phyloP scores from a whole-genome alignment of 139 green algal species.

The Chlamydomonas sp. region DNA sequence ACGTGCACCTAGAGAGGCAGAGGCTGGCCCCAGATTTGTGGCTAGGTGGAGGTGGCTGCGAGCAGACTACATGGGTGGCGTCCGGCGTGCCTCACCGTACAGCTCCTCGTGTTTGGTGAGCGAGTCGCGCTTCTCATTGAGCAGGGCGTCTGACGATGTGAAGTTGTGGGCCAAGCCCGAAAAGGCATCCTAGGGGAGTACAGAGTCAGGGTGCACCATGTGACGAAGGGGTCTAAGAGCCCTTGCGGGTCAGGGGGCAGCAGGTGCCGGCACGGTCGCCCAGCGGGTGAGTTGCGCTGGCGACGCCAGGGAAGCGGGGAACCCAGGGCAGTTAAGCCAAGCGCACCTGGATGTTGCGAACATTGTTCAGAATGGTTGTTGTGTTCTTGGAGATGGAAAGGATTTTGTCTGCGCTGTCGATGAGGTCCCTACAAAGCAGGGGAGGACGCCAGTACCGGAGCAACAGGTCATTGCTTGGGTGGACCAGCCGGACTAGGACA shows the following conservation, averaged over 20 bases:
- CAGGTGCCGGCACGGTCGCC: no score
- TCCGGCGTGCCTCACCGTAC: slow-evolving; percentile 56
- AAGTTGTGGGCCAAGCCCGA: slow-evolving; percentile 55
- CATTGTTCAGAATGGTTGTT: slow-evolving; percentile 65
- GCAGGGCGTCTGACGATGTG: slow-evolving; percentile 43
- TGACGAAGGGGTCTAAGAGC: neutral
- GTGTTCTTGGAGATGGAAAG: slow-evolving; percentile 79
- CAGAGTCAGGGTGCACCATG: neutral
- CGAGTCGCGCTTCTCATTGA: slow-evolving; percentile 58
- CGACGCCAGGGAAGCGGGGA: no score
- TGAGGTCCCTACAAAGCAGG: slow-evolving; percentile 90
- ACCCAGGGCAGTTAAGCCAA: no score
- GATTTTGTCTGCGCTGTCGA: slow-evolving; percentile 93
- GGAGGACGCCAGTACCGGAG: no score
- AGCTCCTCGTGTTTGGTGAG: slow-evolving; percentile 69
- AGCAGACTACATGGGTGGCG: neutral
- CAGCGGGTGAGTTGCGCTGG: no score
- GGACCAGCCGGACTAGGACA: neutral
- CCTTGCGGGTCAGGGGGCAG: neutral
- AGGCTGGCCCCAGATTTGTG: no score
- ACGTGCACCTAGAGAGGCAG: neutral
- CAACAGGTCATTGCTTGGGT: no score
- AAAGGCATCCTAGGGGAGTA: slow-evolving; percentile 60
- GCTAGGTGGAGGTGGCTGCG: no score
- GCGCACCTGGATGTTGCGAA: slow-evolving; percentile 68